These are phyloP conservation scores for Malus orientalis DNA, from an alignment of 306 rosid genomes.

Conservation along the genomic window DNA sequence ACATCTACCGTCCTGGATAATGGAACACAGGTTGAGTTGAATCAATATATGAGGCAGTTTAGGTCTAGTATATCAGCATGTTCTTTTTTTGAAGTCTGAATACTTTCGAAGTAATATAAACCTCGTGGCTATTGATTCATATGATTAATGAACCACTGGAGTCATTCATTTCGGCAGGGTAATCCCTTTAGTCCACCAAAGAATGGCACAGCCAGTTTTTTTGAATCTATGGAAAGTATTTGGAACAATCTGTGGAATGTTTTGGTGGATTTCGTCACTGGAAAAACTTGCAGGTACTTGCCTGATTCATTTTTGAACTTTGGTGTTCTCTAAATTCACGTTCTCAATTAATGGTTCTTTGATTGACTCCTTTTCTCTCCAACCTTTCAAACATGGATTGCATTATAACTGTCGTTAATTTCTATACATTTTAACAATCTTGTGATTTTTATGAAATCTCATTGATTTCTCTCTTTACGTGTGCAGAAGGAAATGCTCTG, in stretches of 20 bases:
- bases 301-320: not conserved
- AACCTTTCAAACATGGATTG: not conserved
- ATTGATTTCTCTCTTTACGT: not conserved
- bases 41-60: not conserved
- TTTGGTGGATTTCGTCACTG: slow-evolving; percentile 50
- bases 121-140: not conserved
- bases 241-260: slow-evolving; percentile 62
- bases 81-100: not conserved
- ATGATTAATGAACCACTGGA: slow-evolving; percentile 8
- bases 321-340: not conserved
- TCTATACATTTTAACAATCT: not conserved
- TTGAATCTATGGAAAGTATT: slow-evolving; percentile 47
- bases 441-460: not conserved
- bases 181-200: slow-evolving; percentile 66
- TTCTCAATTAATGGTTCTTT: not conserved
- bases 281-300: slow-evolving; percentile 78
- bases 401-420: not conserved
- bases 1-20: slow-evolving; percentile 75
- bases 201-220: slow-evolving; percentile 45
- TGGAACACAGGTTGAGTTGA: slow-evolving; percentile 63
- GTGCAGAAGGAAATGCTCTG: slow-evolving; percentile 65
- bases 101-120: not conserved
- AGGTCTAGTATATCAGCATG: not conserved
- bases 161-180: slow-evolving; percentile 36
- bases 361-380: not conserved